Base-by-base conservation (phyloP, 495 filamentous ascomycete genomes). In the Xylaria nigripes region DNA sequence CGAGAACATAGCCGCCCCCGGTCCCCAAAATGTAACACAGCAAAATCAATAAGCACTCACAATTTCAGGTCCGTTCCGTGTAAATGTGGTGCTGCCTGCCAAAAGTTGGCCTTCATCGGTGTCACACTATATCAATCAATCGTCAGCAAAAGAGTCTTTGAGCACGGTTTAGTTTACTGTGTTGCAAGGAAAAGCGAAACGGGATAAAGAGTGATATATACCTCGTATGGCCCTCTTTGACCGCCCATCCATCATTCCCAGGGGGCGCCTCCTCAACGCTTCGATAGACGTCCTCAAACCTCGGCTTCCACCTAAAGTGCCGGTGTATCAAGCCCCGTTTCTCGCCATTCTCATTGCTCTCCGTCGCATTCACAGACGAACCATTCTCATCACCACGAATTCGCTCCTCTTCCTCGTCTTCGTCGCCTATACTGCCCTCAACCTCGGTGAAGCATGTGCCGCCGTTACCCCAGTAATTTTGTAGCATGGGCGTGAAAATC, bases 211-310 rank as follows among this genome's bases (percentile, higher is more conserved):
- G 30, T 40, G 18, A 8, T 38, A 76, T 76, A 61, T 69, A 94
- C 90, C 90, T 95, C 5, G 90, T 90, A 71, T 86, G 85, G 40
- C 89, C 86, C 67, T 91, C 83, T 68, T 86, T 86, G 12, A 98
- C 86, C 13, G 83, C 84, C 93, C 92, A 96, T 32, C 93, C 93
- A 75, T 98, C 93, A 68, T 91, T 94, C 21, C 93, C 93, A 15
- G 89, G 86, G 45, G 71, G 72, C 50, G 83, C 81, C 53, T 87
- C 81, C 58, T 93, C 85, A 23, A 96, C 89, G 48, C 85, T 90
- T 56, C 82, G 78, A 66, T 87, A 85, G 1, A 98, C 87, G 72
- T 96, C 90, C 18, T 78, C 72, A 68, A 96, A 93, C 51, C 82
- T 82, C 1, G 93, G 93, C 51, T 86, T 80, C 93, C 93, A 98